Base-by-base conservation (phyloP, 2,329 filamentous ascomycete genomes). In the Fusarium sp. region DNA sequence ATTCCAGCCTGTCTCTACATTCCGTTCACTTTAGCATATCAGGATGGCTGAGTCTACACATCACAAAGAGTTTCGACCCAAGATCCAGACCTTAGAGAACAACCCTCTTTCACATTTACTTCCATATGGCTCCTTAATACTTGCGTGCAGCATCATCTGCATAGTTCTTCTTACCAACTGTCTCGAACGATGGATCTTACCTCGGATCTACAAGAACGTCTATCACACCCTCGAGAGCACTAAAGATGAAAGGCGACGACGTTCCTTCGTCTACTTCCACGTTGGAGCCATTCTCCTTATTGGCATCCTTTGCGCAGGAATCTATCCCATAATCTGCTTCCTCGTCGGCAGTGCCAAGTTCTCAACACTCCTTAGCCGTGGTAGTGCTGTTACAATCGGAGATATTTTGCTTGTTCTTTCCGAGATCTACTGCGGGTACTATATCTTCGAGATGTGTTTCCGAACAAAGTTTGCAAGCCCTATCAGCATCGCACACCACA, bases 101-200 rank as follows among this genome's bases (percentile, higher is more conserved):
- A 43, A 62, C 15, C 57, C 57, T 3, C 43, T 62, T 10, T 47
- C 59, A 7, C 17, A 23, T 13, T 20, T 62, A 7, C 15, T 62
- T 0, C 48, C 59, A 2, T 56, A 62, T 9, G 59, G 59, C 13
- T 62, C 59, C 23, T 23, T 62, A 19, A 62, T 62, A 13, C 57
- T 62, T 4, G 5, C 50, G 3, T 39, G 11, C 9, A 48, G 57
- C 7, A 48, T 62, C 13, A 33, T 62, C 22, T 43, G 37, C 13
- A 27, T 62, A 22, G 59, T 47, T 14, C 30, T 62, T 11, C 30
- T 62, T 20, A 35, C 59, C 43, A 62, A 62, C 20, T 37, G 23
- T 7, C 57, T 62, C n/a, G 59, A 62, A 32, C 37, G 59, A 48
- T 62, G 59, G 59, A 17, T 62, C 6, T n/a, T 62, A 15, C 59